These are phyloP conservation scores for Ustilaginoidea virens DNA, from an alignment of 2,329 filamentous ascomycete species.

Conservation along the genomic window DNA sequence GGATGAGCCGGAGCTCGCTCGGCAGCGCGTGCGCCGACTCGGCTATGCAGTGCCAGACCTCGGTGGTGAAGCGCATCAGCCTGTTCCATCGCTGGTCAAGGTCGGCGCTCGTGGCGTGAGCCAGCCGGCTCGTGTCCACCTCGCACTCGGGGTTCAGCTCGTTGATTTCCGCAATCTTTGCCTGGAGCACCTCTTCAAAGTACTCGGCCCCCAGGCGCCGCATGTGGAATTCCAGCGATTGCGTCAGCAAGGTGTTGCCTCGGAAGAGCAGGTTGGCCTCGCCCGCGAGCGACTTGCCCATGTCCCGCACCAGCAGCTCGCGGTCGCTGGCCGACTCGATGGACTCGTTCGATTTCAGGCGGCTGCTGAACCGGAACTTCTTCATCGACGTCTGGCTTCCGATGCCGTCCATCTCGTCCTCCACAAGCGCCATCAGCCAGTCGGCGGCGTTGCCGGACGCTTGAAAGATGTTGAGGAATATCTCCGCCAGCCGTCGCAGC, in stretches of 20 bases:
- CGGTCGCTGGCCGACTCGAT: conserved; percentile 47
- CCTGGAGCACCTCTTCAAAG: conserved; percentile 70
- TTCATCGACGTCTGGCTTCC: conserved; percentile 66
- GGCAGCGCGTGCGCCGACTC: conserved; percentile 62
- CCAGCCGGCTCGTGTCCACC: conserved; percentile 74
- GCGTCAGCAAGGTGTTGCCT: conserved; percentile 86
- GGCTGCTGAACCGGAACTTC: conserved; percentile 55
- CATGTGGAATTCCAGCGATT: conserved; percentile 92
- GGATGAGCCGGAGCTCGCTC: conserved; percentile 65
- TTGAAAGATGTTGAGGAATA: conserved; percentile 87
- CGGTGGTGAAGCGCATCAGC: conserved; percentile 60
- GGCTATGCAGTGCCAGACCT: conserved; percentile 74
- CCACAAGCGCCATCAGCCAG: conserved; percentile 85
- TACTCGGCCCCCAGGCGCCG: conserved; percentile 86
- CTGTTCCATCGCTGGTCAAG: conserved; percentile 71
- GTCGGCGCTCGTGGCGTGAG: conserved; percentile 41
- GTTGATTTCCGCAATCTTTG: conserved; percentile 79
- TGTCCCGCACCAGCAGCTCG: conserved; percentile 58
- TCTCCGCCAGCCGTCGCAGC: conserved; percentile 67
- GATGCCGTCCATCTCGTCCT: conserved; percentile 93
- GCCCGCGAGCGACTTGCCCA: conserved; percentile 63
- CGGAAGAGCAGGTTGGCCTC: conserved; percentile 93
- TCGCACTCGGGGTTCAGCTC: conserved; percentile 85
- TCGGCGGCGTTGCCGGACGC: conserved; percentile 71
- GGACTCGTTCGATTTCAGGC: conserved; percentile 57